Conservation (phyloP, 495 filamentous ascomycete genomes). For the Pseudoneurospora amorphoporcata region DNA sequence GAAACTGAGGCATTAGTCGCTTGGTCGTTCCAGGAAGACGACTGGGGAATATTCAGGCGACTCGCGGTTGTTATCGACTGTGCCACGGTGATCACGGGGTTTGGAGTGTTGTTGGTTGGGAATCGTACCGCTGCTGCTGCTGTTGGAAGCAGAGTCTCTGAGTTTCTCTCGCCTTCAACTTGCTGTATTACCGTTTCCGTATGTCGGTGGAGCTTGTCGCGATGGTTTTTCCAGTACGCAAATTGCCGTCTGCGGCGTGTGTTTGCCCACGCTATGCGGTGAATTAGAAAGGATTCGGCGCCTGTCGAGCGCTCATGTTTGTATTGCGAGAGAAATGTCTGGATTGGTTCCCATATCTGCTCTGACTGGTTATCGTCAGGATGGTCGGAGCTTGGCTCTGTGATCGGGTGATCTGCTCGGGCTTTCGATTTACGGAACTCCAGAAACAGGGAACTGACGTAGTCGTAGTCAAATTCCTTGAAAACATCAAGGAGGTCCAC, state of each 20-base stretch:
- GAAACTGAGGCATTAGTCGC: neutral
- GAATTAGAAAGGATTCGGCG: conserved; percentile 9
- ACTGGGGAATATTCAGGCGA: neutral
- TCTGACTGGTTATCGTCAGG: no score
- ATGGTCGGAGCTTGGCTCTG: no score
- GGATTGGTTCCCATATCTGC: no score
- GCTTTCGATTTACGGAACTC: no score
- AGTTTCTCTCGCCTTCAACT: no score
- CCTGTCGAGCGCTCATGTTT: no score
- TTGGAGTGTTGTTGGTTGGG: neutral
- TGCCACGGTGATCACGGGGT: neutral
- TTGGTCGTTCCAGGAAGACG: neutral
- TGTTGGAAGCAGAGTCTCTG: no score
- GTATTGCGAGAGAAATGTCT: no score
- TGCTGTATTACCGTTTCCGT: neutral
- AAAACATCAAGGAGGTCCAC: no score
- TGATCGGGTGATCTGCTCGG: no score
- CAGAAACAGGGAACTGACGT: no score
- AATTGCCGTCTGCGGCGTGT: conserved; percentile 11
- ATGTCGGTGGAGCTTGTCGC: conserved; percentile 12
- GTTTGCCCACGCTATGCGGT: conserved; percentile 14
- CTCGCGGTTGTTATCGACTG: conserved; percentile 1
- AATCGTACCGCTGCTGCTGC: neutral
- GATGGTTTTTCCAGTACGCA: conserved; percentile 14
- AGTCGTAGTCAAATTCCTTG: no score